phyloP scores from a whole-genome alignment of 1,284 basidiomycete genomes.

The Cronartium quercuum region DNA sequence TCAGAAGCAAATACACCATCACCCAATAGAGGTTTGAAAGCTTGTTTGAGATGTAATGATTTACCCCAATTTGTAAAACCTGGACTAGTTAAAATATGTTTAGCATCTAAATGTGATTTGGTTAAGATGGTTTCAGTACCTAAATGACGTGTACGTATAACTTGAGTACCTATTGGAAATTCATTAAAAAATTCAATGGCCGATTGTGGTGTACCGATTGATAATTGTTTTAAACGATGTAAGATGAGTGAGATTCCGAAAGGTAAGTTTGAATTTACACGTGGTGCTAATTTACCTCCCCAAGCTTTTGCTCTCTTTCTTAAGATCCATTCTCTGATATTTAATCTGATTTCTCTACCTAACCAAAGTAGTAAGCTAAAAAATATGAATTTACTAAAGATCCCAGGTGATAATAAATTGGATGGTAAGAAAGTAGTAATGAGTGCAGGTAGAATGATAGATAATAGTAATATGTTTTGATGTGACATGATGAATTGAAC shows the following conservation, averaged over 20 bases:
- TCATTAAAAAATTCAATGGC: neutral
- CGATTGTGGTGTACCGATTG: neutral
- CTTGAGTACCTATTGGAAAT: neutral
- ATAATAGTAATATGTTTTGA: too few relatives aligned
- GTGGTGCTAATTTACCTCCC: conserved; percentile 12
- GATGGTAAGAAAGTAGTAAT: too few relatives aligned
- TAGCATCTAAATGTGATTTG: conserved; percentile 16
- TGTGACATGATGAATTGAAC: too few relatives aligned
- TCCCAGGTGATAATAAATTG: too few relatives aligned
- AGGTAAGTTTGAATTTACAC: conserved; percentile 9
- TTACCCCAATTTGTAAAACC: conserved; percentile 25
- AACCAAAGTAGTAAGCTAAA: conserved; percentile 12
- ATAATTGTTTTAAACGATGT: neutral
- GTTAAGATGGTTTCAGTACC: conserved; percentile 16
- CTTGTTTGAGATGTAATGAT: conserved; percentile 9
- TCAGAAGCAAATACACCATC: conserved; percentile 4
- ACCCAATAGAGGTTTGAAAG: conserved; percentile 9
- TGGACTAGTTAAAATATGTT: conserved; percentile 17
- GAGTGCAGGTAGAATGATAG: too few relatives aligned
- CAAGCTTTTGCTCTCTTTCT: neutral
- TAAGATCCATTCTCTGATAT: neutral
- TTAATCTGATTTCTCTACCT: conserved; percentile 3
- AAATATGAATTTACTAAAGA: conserved; percentile 7
- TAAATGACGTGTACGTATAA: conserved; percentile 14
- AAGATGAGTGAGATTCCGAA: conserved; percentile 31